Percentiles rank a stretch among this genome's conserved stretches.
phyloP scores from a whole-genome alignment of 805 yeast species.

The Lipomyces orientalis region DNA sequence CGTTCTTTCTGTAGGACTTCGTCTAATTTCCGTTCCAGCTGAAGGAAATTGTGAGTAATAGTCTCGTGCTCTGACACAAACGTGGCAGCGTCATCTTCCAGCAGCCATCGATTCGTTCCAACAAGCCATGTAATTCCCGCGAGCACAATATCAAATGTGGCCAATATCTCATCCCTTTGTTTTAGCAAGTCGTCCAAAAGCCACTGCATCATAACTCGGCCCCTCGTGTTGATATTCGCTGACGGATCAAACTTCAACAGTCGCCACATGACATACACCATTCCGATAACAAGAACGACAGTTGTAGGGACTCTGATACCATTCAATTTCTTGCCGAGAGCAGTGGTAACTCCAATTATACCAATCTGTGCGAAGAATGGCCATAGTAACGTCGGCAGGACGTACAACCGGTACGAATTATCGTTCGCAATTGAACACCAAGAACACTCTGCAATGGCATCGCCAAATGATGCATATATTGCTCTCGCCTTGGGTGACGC shows the following conservation, averaged over 20 bases:
- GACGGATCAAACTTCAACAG: neutral
- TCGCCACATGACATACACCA: neutral
- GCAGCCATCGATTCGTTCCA: neutral
- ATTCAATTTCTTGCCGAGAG: neutral
- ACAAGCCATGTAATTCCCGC: conserved; percentile 14
- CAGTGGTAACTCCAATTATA: conserved; percentile 2
- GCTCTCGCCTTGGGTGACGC: neutral
- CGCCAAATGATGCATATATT: neutral
- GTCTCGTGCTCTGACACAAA: neutral
- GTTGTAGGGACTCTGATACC: neutral
- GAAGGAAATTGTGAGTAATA: conserved; percentile 1
- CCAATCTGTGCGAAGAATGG: conserved; percentile 15
- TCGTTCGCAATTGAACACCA: neutral
- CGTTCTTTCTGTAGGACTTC: conserved; percentile 13
- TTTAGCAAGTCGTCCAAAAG: neutral
- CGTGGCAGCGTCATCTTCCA: neutral
- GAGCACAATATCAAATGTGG: neutral
- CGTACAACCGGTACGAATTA: conserved; percentile 6
- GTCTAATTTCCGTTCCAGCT: conserved; percentile 1
- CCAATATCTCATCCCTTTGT: conserved; percentile 18
- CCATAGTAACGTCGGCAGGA: conserved; percentile 16
- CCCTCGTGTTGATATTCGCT: neutral
- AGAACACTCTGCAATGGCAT: neutral
- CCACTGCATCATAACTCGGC: neutral
- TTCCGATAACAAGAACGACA: neutral